phyloP scores from a whole-genome alignment of 2,329 filamentous ascomycete species.

The Cercospora sp. region DNA sequence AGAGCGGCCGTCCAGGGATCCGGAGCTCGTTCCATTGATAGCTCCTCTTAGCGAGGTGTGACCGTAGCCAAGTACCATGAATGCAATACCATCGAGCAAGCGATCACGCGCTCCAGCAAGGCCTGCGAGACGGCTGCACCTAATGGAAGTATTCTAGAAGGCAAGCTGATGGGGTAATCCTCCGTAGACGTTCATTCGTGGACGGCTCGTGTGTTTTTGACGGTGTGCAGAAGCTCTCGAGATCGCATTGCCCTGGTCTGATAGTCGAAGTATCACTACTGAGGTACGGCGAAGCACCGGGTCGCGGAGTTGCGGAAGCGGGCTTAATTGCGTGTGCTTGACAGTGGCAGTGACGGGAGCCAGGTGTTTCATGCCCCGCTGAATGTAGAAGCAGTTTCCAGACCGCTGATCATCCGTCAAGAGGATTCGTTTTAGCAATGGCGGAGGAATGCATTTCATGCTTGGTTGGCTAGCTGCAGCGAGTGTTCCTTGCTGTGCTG shows the following conservation, averaged over 20 bases:
- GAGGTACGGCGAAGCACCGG: constrained; percentile 2
- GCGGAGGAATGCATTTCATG: not conserved
- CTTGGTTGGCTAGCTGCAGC: not conserved
- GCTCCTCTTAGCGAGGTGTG: constrained; percentile 5
- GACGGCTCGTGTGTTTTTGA: not conserved
- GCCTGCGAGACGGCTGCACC: not conserved
- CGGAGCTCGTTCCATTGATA: constrained; percentile 5
- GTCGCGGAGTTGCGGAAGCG: not conserved
- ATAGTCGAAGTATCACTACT: not conserved
- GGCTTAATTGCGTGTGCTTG: not conserved
- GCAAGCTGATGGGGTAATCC: not conserved
- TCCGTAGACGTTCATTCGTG: not conserved
- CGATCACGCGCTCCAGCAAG: constrained; percentile 2
- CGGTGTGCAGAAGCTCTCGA: not conserved
- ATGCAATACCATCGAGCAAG: constrained; percentile 2
- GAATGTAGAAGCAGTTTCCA: constrained; percentile 2
- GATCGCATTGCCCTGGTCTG: not conserved
- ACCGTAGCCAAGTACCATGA: constrained; percentile 6
- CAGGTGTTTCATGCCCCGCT: constrained; percentile 3
- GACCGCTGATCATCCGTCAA: not conserved
- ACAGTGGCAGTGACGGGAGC: not conserved
- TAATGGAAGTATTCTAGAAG: constrained; percentile 1
- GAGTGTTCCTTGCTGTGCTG: not conserved
- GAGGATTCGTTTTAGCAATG: not conserved
- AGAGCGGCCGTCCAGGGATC: constrained; percentile 1